These are phyloP conservation scores for Cucurbita pepo DNA, from an alignment of 306 rosid genomes.

Conservation along the genomic window DNA sequence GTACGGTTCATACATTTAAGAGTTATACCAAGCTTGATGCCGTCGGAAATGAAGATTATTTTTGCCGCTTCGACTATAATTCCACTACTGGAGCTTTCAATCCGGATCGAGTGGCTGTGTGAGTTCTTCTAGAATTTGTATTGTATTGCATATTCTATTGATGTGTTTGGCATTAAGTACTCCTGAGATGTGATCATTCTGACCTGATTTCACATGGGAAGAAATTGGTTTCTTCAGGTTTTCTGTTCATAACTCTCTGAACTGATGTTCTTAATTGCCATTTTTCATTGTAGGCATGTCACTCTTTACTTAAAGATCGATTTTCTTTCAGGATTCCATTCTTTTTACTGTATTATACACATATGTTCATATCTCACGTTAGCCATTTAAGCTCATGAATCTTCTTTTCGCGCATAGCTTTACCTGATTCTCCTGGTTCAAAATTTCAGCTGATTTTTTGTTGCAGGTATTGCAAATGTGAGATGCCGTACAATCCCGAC, in stretches of 20 bases:
- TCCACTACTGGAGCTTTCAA: slow-evolving; percentile 83
- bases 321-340: neutral
- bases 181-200: neutral
- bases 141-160: neutral
- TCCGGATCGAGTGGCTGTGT: slow-evolving; percentile 98
- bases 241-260: neutral
- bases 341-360: neutral
- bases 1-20: slow-evolving; percentile 83
- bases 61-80: slow-evolving; percentile 93
- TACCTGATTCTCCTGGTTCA: slow-evolving; percentile 1
- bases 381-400: neutral
- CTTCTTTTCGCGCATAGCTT: neutral
- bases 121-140: slow-evolving; percentile 1
- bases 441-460: slow-evolving; percentile 9
- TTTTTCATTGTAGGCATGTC: neutral
- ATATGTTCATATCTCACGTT: neutral
- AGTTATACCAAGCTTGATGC: slow-evolving; percentile 93
- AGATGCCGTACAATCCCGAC: slow-evolving; percentile 99
- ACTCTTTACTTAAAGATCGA: neutral
- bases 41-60: slow-evolving; percentile 93
- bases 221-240: neutral
- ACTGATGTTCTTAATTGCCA: neutral
- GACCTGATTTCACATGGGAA: neutral
- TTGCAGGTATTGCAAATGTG: slow-evolving; percentile 97
- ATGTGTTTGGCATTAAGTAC: neutral